These are phyloP conservation scores for Heterobasidion irregulare DNA, from an alignment of 1,284 basidiomycete species.

Conservation along the genomic window DNA sequence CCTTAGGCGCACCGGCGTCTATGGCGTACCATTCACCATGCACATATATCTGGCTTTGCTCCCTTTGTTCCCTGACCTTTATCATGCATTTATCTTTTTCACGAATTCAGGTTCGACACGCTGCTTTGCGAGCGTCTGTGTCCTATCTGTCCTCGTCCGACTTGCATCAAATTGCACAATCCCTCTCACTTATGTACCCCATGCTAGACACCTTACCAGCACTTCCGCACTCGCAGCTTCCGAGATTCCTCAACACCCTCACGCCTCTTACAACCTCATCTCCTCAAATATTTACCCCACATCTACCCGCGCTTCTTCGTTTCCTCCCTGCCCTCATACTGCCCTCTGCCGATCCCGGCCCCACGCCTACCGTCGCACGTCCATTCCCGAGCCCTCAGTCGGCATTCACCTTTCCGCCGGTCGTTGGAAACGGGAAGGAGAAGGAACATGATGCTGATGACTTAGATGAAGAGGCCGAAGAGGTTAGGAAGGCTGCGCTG, in stretches of 20 bases:
- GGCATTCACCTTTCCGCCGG: constrained; percentile 50
- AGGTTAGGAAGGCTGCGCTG: constrained; percentile 54
- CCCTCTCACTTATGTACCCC: constrained; percentile 47
- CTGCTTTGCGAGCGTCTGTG: constrained; percentile 53
- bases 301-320: constrained; percentile 50
- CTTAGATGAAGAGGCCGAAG: constrained; percentile 42
- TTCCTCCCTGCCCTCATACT: constrained; percentile 62
- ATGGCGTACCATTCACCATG: background rate
- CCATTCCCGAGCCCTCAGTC: constrained; percentile 42
- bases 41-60: background rate
- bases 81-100: background rate
- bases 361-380: constrained; percentile 63
- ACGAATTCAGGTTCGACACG: constrained; percentile 40
- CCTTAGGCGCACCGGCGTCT: background rate
- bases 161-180: constrained; percentile 44
- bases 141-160: constrained; percentile 56
- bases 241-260: constrained; percentile 58
- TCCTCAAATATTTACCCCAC: constrained; percentile 59
- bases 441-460: constrained; percentile 19
- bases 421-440: constrained; percentile 14
- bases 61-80: background rate
- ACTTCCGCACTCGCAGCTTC: constrained; percentile 44
- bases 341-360: constrained; percentile 56
- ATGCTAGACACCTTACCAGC: constrained; percentile 60
- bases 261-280: constrained; percentile 64